phyloP scores from a whole-genome alignment of 768 basidiomycete genomes.

The Xerocomellus intermedius region DNA sequence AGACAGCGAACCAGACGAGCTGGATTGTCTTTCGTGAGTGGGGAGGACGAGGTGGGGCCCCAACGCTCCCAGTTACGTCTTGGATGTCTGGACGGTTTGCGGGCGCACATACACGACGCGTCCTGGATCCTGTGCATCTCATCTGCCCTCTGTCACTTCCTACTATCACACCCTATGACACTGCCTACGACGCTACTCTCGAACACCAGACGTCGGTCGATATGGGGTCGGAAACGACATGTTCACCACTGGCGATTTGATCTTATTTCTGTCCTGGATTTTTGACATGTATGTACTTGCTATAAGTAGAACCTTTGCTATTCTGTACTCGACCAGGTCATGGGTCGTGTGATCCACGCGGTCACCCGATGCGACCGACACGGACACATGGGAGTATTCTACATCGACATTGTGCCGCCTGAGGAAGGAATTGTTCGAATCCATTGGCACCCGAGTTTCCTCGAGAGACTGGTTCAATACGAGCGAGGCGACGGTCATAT shows the following conservation, averaged over 20 bases:
- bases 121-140: neutral
- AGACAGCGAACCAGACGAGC: constrained; percentile 43
- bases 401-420: too few species aligned
- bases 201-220: neutral
- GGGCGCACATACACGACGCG: neutral
- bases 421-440: too few species aligned
- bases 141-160: neutral
- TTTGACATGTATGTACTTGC: neutral
- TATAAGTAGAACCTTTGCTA: neutral
- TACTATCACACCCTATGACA: neutral
- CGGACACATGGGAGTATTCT: too few species aligned
- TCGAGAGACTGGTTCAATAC: too few species aligned
- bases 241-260: neutral
- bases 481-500: too few species aligned
- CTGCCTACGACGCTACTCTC: neutral
- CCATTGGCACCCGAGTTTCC: too few species aligned
- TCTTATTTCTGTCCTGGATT: neutral
- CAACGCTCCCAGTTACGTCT: too few species aligned
- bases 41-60: neutral
- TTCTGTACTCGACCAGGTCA: neutral
- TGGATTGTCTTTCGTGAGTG: constrained; percentile 45
- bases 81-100: neutral
- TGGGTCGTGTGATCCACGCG: too few species aligned
- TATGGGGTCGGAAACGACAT: neutral
- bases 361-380: too few species aligned